Base-by-base conservation (phyloP, 2,329 filamentous ascomycete genomes). In the Exophiala xenobiotica region DNA sequence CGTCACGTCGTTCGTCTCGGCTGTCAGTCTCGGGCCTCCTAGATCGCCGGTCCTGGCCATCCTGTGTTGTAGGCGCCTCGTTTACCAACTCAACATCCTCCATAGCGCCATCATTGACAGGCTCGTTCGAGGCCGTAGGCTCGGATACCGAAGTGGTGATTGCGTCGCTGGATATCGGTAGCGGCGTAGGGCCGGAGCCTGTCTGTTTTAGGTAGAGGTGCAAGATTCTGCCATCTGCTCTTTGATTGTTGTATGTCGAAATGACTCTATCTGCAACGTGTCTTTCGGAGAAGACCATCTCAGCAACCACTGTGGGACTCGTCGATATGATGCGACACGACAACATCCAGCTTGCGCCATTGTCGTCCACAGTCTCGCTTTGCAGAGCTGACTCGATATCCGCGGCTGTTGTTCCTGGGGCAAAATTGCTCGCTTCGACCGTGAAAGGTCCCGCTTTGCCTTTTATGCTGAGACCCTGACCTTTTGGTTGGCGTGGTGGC, bases 311-410 rank as follows among this genome's bases (percentile, higher is more conserved):
- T 1, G 74, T 77, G 1, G 82, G 81, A 8, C 62, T 62, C 16
- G 73, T 73, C n/a, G 65, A 62, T 9, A 78, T 67, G 18, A 86
- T 67, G 54, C 72, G 74, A 66, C 82, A 85, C 45, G 73, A 73
- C 22, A 77, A 53, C 61, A 82, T 73, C 12, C 76, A 77, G 38
- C 50, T 60, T 22, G 46, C 51, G 16, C 58, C 60, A 33, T 46
- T 54, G 22, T 53, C 55, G 27, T 61, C 61, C 24, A 58, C 19
- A 4, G 49, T 46, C 14, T 77, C 69, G 2, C 74, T 73, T 48
- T 73, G 70, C 64, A 85, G 73, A 23, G 82, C 81, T 35, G 80
- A 76, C 62, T 84, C 78, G 39, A 86, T 85, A 59, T 86, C 82
- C 20, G 79, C 80, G 12, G 81, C 81, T 2, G 81, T 84, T 0